Evolutionary conservation across 768 basidiomycete species (phyloP), one percentile per base, ranked within the genome.

Genomic region (Hygrocybe coccinea): DNA sequence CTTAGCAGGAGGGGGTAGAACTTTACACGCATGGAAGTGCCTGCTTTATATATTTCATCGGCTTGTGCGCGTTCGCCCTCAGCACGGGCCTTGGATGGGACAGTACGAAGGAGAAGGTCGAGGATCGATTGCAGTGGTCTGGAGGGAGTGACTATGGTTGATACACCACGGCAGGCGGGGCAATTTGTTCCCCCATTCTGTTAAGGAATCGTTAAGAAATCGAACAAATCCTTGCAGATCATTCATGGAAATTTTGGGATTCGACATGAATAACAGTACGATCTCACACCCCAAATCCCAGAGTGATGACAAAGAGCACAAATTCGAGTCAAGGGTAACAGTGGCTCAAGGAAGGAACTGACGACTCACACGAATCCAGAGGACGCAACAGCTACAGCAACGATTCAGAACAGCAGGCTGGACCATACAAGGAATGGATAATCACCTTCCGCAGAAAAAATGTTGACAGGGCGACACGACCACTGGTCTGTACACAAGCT

Each of bases 391-490:
- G 65, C 90, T 92, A 58, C 11, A 48, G 35, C 29, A 15, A 46
- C 14, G 41, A 25, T 25, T 51, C 29, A 56, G 29, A 49, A 25
- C 56, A 49, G 22, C 25, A 11, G 52, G 52, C 44, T 52, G n/a
- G 47, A 56, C 15, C 38, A 38, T 22, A 10, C 36, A 15, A 38
- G 48, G 44, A 29, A 34, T 0, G 51, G 47, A 14, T 48, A 62
- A 72, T 56, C 69, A 90, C 89, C 90, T 91, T 69, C 91, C 91
- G 64, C 91, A 93, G 66, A 91, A 92, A 77, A 88, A 91, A 76
- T 93, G 91, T 62, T 91, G 88, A 67, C 91, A 93, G 29, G 91
- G 91, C 35, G 80, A 77, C 50, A 93, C 87, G 25, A 91, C 74
- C 14, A 93, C 90, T 2, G 91, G 91, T 57, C 81, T 77, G 70